Evolutionary conservation across 805 yeast genomes (phyloP), one percentile per base, ranked within the genome.

Genomic region (Candida maesae): DNA sequence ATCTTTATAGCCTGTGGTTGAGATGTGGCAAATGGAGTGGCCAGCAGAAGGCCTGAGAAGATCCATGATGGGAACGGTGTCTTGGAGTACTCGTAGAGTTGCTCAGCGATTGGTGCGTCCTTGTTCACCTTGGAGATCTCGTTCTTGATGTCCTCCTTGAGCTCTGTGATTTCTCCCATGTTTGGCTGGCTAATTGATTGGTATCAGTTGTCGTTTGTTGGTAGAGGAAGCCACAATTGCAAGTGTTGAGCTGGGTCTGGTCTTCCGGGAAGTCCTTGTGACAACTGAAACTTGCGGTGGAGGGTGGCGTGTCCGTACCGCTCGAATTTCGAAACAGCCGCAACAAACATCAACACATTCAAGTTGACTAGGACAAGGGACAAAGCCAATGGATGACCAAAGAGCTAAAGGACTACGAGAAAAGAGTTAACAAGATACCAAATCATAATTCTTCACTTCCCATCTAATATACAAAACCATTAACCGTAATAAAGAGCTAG

Each of bases 21-120:
- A 13, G 57, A 51, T 1, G 67, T 56, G 2, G 67, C 35, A 8
- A 60, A 32, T 8, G 74, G 73, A 1, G 73, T 62, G 3, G 62
- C 51, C 5, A 70, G 42, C 23, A 76, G 51, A 26, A 65, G 46
- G 1, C 63, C 52, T 0, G 74, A 50, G 33, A 71, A 65, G 1
- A 60, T 41, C 66, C 69, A 65, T 5, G 79, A 70, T 10, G 78
- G 76, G 23, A 65, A 60, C 5, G 81, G 79, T 1, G 80, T 73
- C 6, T 50, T 41, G 1, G 69, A 55, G 39, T 56, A 56, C 21
- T 54, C 53, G 41, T 65, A 65, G n/a, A 63, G 40, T 36, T 52
- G 55, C 28, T 49, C 34, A 1, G 43, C 18, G 18, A 44, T 6
- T 6, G 58, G 32, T 8, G 52, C 46, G 24, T 42, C 30, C 10